Conservation (phyloP, 768 basidiomycete genomes). For the Crepidotus variabilis region DNA sequence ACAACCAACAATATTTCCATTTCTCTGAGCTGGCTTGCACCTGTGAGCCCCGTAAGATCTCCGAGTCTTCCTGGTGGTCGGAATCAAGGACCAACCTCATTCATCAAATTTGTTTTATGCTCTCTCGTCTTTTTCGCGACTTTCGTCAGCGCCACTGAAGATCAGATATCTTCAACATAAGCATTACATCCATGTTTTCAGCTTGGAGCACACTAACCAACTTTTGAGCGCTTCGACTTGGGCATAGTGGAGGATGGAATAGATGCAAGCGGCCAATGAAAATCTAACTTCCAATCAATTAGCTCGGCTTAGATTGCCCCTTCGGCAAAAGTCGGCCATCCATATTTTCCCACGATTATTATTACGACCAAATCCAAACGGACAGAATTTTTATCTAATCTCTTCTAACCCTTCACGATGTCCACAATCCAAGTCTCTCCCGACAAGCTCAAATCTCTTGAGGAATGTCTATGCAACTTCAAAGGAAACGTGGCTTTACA, state of each 20-base stretch:
- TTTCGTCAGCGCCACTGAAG: conserved; percentile 86
- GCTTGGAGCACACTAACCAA: conserved; percentile 52
- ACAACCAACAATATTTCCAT: conserved; percentile 95
- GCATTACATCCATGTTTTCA: not conserved
- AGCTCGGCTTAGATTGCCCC: conserved; percentile 24
- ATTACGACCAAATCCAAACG: not conserved
- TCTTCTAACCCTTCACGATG: conserved; percentile 9
- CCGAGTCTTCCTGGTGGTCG: not conserved
- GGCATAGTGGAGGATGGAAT: conserved; percentile 55
- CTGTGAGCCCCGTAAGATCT: conserved; percentile 31
- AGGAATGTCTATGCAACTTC: conserved; percentile 74
- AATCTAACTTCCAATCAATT: conserved; percentile 43
- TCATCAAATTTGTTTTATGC: conserved; percentile 81
- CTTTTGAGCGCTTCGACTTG: conserved; percentile 82
- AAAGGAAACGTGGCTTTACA: conserved; percentile 74
- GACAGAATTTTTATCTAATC: conserved; percentile 7
- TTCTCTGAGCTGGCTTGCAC: conserved; percentile 81
- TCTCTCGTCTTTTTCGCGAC: conserved; percentile 91
- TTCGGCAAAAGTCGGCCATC: no score
- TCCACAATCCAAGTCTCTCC: conserved; percentile 35
- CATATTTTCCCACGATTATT: conserved; percentile 1
- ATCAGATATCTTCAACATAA: conserved; percentile 11
- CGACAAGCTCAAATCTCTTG: conserved; percentile 62
- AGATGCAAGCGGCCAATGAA: conserved; percentile 17
- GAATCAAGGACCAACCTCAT: conserved; percentile 49